These are phyloP conservation scores for Thamnidium elegans DNA, from an alignment of 192 early-diverging fungal species.

Conservation along the genomic window DNA sequence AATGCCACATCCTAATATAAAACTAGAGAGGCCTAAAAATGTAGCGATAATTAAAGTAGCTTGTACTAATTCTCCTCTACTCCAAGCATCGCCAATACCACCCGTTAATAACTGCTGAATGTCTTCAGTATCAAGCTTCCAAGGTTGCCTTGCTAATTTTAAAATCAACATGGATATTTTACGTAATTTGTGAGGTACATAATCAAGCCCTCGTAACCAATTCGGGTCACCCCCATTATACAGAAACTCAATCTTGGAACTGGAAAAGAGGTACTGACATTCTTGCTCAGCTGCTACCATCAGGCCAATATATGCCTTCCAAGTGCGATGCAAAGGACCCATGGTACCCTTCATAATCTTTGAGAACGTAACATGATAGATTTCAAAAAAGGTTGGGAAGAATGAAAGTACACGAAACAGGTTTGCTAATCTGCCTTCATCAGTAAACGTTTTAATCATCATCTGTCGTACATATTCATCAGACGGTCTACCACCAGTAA, in stretches of 20 bases:
- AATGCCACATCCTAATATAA: constrained; percentile 54
- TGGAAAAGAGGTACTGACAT: constrained; percentile 53
- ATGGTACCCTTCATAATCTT: constrained; percentile 39
- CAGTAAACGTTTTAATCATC: constrained; percentile 48
- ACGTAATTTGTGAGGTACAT: constrained; percentile 46
- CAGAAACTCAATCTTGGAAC: constrained; percentile 49
- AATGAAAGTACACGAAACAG: constrained; percentile 50
- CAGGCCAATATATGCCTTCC: constrained; percentile 52
- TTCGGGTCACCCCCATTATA: constrained; percentile 48
- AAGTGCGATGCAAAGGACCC: constrained; percentile 47
- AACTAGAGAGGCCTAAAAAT: constrained; percentile 49
- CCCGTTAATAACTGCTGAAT: constrained; percentile 40
- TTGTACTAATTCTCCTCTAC: constrained; percentile 51
- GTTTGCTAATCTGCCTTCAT: constrained; percentile 47
- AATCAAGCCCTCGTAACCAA: constrained; percentile 49
- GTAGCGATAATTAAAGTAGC: constrained; percentile 48
- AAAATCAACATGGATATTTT: constrained; percentile 41
- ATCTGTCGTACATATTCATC: constrained; percentile 47
- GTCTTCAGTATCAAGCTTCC: constrained; percentile 42
- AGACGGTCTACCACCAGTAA: constrained; percentile 42
- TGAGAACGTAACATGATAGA: constrained; percentile 39
- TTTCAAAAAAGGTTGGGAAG: constrained; percentile 55
- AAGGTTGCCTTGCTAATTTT: constrained; percentile 55
- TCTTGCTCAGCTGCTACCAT: constrained; percentile 55
- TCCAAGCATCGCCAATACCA: constrained; percentile 43